A percentile compares a stretch with the other conserved stretches of the same genome.
Conservation (phyloP, 768 basidiomycete species). For the Pholiota molesta region DNA sequence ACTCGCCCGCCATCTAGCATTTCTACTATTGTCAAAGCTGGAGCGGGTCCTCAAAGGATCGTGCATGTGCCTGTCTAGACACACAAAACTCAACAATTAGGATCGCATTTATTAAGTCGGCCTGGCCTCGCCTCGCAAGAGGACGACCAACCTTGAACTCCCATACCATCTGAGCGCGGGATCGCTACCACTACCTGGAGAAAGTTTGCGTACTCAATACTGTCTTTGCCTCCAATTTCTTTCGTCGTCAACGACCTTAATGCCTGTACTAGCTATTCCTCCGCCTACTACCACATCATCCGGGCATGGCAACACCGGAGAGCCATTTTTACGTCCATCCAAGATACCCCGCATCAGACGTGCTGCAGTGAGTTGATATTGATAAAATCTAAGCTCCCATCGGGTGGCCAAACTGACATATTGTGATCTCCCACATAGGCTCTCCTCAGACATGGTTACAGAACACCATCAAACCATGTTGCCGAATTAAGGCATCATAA, state of each 20-base stretch:
- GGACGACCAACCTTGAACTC: not conserved
- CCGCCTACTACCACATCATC: slow-evolving; percentile 4
- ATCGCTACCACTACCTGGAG: not conserved
- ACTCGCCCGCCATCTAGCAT: not conserved
- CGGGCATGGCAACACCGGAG: slow-evolving; percentile 2
- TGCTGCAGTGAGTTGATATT: slow-evolving; percentile 17
- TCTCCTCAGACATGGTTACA: slow-evolving; percentile 26
- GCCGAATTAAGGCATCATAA: slow-evolving; percentile 21
- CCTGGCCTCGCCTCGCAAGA: not conserved
- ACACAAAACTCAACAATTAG: not conserved
- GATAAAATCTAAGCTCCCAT: not conserved
- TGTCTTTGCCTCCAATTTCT: not conserved
- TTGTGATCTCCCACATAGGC: slow-evolving; percentile 18
- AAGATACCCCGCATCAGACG: slow-evolving; percentile 22
- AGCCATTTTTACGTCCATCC: slow-evolving; percentile 14
- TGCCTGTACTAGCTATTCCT: slow-evolving; percentile 19
- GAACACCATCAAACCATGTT: slow-evolving; percentile 15
- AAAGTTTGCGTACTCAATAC: not conserved
- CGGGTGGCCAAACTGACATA: slow-evolving; percentile 8
- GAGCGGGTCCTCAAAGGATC: not conserved
- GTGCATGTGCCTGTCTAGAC: not conserved
- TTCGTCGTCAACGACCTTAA: not conserved
- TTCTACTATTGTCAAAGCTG: not conserved
- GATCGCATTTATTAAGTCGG: not conserved
- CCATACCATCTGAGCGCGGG: slow-evolving; percentile 3